Percentiles rank a stretch among this genome's conserved stretches.
Evolutionary conservation across 345 rosid genomes (phyloP).

Genomic region (Acer negundo): DNA sequence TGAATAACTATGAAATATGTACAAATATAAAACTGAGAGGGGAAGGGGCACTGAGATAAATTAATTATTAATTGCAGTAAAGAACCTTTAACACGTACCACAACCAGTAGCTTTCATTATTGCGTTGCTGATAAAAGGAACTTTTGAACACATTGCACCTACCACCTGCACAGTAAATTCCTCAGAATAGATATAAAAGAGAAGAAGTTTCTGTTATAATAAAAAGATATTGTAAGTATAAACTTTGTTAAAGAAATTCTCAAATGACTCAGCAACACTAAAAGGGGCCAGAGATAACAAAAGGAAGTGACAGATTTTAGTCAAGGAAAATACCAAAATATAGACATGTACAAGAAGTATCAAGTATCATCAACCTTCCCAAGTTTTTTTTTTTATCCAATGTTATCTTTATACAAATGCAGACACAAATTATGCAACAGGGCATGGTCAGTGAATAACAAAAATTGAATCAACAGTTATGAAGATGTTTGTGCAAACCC

Average conservation of each 20-base stretch:
- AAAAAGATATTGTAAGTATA: not conserved
- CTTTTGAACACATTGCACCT: constrained; percentile 95
- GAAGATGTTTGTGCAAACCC: not conserved
- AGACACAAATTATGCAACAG: not conserved
- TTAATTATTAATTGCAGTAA: not conserved
- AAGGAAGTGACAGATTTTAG: not conserved
- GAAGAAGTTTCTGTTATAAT: not conserved
- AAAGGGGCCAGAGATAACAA: not conserved
- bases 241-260: not conserved
- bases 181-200: constrained; percentile 8
- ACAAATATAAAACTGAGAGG: not conserved
- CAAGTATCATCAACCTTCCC: not conserved
- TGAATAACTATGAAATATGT: not conserved
- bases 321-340: not conserved
- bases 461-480: not conserved
- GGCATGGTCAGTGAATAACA: not conserved
- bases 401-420: not conserved
- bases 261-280: not conserved
- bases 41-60: constrained; percentile 2
- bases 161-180: constrained; percentile 62
- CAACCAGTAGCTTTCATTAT: constrained; percentile 75
- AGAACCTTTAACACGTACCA: constrained; percentile 48
- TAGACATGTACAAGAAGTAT: not conserved
- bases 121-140: constrained; percentile 81
- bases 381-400: not conserved